Conservation (phyloP, 2,329 filamentous ascomycete genomes). For the Fusarium dimerum region DNA sequence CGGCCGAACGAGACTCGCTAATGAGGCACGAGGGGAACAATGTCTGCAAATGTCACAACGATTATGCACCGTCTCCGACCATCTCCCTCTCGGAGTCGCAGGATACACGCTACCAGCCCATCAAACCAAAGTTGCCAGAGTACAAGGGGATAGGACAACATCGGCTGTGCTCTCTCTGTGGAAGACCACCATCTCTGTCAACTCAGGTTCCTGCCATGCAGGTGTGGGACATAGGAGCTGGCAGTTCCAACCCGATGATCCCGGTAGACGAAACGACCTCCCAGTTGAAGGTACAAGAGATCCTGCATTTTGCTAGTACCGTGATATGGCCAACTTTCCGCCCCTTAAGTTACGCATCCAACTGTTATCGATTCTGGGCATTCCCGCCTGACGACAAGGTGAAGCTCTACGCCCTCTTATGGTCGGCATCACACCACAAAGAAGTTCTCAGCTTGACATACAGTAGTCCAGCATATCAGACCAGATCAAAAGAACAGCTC, state of each 20-base stretch:
- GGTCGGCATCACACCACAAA: conserved; percentile 7
- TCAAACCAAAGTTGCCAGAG: no score
- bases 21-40: background rate
- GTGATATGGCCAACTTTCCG: conserved; percentile 12
- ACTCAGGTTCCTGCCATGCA: background rate
- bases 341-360: conserved; percentile 5
- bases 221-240: conserved; percentile 8
- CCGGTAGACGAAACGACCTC: conserved; percentile 5
- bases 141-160: no score
- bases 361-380: conserved; percentile 5
- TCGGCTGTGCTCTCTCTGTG: no score
- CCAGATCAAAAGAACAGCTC: conserved; percentile 8
- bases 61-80: no score
- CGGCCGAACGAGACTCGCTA: conserved; percentile 4
- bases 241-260: conserved; percentile 9
- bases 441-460: conserved; percentile 7
- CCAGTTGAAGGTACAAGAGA: conserved; percentile 6
- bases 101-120: no score
- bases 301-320: conserved; percentile 7
- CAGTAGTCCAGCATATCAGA: conserved; percentile 2
- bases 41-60: no score
- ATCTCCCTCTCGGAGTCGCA: no score
- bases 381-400: conserved; percentile 9
- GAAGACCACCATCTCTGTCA: background rate
- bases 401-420: conserved; percentile 7